Percentiles rank a stretch among this genome's conserved stretches.
Evolutionary conservation across 1,284 basidiomycete species (phyloP).

Genomic region (Trametes hirsuta): DNA sequence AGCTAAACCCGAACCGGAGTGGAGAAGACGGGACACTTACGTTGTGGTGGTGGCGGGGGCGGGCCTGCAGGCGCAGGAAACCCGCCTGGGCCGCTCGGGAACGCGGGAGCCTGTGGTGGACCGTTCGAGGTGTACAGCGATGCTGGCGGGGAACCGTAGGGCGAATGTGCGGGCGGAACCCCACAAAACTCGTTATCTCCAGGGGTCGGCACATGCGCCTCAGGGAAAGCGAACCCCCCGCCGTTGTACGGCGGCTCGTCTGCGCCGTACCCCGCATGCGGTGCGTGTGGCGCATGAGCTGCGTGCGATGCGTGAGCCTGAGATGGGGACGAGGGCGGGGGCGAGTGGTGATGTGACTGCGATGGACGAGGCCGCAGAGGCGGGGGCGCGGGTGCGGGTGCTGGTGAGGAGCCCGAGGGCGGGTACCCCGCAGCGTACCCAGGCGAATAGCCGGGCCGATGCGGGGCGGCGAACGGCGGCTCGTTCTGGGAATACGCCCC

Average conservation of each 20-base stretch:
- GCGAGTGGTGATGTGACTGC: conserved; percentile 14
- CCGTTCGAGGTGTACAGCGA: neutral
- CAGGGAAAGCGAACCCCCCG: conserved; percentile 30
- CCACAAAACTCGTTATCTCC: conserved; percentile 8
- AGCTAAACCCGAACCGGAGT: neutral
- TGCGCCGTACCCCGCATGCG: neutral
- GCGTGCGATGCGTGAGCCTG: neutral
- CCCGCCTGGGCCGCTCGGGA: conserved; percentile 10
- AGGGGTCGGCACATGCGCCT: conserved; percentile 18
- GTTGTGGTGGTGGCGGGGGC: conserved; percentile 17
- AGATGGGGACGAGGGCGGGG: conserved; percentile 1
- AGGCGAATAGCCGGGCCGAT: conserved; percentile 21
- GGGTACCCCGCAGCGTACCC: conserved; percentile 21
- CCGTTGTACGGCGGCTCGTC: conserved; percentile 2
- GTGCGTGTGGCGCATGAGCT: too few relatives aligned
- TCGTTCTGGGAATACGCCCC: neutral
- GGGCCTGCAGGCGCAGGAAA: conserved; percentile 9
- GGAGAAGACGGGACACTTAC: conserved; percentile 17
- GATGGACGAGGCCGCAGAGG: conserved; percentile 25
- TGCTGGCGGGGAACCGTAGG: conserved; percentile 8
- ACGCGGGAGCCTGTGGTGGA: conserved; percentile 11
- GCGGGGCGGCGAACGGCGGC: conserved; percentile 1
- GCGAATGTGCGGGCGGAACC: conserved; percentile 6
- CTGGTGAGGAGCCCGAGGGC: neutral
- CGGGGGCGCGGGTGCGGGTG: conserved; percentile 3